Percentiles rank a stretch among this genome's conserved stretches.
Evolutionary conservation across 2,329 filamentous ascomycete species (phyloP).

Genomic region (Chaetoscypha palmicola): DNA sequence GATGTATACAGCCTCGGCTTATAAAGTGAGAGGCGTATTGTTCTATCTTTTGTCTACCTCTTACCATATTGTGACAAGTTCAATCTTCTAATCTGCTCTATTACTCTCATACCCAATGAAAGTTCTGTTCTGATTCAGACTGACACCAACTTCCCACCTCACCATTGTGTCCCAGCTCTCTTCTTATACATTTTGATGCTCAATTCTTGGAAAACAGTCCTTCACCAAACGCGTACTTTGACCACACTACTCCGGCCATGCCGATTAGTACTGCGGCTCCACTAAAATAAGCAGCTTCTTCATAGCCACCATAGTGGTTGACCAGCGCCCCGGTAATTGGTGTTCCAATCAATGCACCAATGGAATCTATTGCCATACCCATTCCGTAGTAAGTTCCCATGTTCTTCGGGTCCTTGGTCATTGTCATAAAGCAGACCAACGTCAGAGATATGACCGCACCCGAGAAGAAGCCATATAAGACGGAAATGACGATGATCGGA

Average conservation of each 20-base stretch:
- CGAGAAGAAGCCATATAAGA: constrained; percentile 31
- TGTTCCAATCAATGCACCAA: constrained; percentile 58
- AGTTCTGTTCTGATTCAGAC: no score
- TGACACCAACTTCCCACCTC: no score
- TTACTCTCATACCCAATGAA: no score
- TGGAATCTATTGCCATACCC: constrained; percentile 52
- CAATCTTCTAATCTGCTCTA: no score
- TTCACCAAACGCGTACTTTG: background rate
- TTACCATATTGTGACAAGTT: no score
- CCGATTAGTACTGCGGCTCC: constrained; percentile 22
- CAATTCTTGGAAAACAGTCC: background rate
- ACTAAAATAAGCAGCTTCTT: constrained; percentile 22
- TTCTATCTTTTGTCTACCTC: no score
- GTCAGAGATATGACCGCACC: constrained; percentile 31
- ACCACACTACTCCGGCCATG: background rate
- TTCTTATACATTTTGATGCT: no score
- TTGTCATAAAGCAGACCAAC: constrained; percentile 17
- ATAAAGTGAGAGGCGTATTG: no score
- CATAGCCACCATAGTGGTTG: constrained; percentile 39
- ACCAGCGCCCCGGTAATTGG: constrained; percentile 61
- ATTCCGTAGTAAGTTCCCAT: constrained; percentile 65
- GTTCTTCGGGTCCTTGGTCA: constrained; percentile 55
- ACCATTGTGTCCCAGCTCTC: no score
- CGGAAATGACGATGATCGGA: constrained; percentile 29
- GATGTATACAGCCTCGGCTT: no score